Conservation (phyloP, 345 rosid genomes). For the Alliaria petiolata region DNA sequence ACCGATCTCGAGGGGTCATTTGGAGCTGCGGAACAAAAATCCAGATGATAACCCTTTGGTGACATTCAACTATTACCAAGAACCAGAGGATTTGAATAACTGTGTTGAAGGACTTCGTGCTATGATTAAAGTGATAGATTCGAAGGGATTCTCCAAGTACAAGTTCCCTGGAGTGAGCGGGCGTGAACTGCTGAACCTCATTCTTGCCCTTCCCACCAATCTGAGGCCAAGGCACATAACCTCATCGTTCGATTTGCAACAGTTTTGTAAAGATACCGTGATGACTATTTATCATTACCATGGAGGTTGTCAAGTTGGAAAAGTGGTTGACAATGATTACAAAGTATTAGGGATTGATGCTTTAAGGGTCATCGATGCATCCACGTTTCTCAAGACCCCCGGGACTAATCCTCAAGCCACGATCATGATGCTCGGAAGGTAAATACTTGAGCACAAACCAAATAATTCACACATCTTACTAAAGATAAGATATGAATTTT, state of each 20-base stretch:
- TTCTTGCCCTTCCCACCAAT: conserved; percentile 50
- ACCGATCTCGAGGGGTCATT: background rate
- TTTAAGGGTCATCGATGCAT: conserved; percentile 54
- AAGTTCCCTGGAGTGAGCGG: conserved; percentile 35
- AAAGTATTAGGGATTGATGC: conserved; percentile 51
- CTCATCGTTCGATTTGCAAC: conserved; percentile 45
- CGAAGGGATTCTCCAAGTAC: conserved; percentile 41
- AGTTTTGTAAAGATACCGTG: conserved; percentile 54
- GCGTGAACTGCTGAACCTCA: conserved; percentile 37
- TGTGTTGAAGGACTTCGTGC: conserved; percentile 57
- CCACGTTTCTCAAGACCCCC: conserved; percentile 48
- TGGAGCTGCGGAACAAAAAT: conserved; percentile 1
- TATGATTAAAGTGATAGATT: conserved; percentile 42
- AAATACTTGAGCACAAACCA: background rate
- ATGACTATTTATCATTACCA: conserved; percentile 70
- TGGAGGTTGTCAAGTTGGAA: conserved; percentile 62
- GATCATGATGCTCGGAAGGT: conserved; percentile 84
- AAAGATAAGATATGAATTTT: background rate
- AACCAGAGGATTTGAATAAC: conserved; percentile 48
- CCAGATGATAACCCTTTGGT: conserved; percentile 6
- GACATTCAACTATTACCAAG: conserved; percentile 59
- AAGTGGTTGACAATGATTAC: conserved; percentile 49
- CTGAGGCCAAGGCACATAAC: conserved; percentile 46
- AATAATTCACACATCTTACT: background rate
- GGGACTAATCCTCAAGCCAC: conserved; percentile 79